A percentile compares a stretch with the other conserved stretches of the same genome.
These are phyloP conservation scores for Aureobasidium mangrovei DNA, from an alignment of 2,329 filamentous ascomycete genomes.

Conservation along the genomic window DNA sequence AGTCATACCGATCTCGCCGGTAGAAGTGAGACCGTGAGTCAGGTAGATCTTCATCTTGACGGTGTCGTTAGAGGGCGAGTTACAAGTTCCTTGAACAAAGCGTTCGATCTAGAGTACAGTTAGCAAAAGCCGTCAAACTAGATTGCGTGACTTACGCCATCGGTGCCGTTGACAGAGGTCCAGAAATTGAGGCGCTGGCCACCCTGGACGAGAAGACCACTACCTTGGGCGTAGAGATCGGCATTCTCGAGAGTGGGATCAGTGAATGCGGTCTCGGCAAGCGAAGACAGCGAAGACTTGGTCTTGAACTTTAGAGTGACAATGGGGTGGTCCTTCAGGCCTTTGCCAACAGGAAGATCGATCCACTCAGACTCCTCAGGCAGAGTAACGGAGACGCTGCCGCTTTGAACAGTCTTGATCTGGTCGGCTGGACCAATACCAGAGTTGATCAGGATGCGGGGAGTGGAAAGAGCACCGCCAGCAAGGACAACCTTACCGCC, in stretches of 20 bases:
- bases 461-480: slow-evolving; percentile 26
- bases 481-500: slow-evolving; percentile 30
- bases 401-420: slow-evolving; percentile 25
- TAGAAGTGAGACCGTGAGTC: slow-evolving; percentile 45
- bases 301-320: slow-evolving; percentile 44
- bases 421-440: slow-evolving; percentile 39
- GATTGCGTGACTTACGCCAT: slow-evolving; percentile 27
- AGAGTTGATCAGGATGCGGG: slow-evolving; percentile 31
- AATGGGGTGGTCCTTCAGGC: slow-evolving; percentile 43
- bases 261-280: slow-evolving; percentile 35
- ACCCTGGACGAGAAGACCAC: slow-evolving; percentile 23
- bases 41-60: slow-evolving; percentile 51
- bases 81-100: slow-evolving; percentile 40
- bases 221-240: slow-evolving; percentile 38
- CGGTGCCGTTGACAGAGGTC: slow-evolving; percentile 46
- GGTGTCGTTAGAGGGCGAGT: slow-evolving; percentile 31
- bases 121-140: too few species aligned
- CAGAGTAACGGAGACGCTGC: slow-evolving; percentile 4
- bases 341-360: slow-evolving; percentile 20
- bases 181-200: slow-evolving; percentile 48
- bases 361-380: slow-evolving; percentile 26
- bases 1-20: slow-evolving; percentile 29
- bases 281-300: slow-evolving; percentile 37
- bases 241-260: slow-evolving; percentile 41
- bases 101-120: slow-evolving; percentile 29